Conservation (phyloP, 2,329 filamentous ascomycete species). For the Dactylonectria macrodidyma region DNA sequence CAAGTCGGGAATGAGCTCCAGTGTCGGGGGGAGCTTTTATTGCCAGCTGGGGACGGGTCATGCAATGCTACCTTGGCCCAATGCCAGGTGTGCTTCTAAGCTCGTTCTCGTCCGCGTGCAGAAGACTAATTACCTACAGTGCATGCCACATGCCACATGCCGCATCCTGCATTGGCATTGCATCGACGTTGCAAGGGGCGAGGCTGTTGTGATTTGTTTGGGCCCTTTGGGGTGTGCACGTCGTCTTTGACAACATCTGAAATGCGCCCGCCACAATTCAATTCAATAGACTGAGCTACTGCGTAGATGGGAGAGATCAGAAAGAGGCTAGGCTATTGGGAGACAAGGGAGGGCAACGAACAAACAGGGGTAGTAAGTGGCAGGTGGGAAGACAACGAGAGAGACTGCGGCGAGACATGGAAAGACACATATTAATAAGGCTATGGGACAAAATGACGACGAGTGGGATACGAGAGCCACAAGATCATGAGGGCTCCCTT, state of each 20-base stretch:
- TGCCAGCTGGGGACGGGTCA: background rate
- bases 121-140: background rate
- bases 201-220: too few species aligned
- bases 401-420: conserved; percentile 20
- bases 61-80: background rate
- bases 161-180: conserved; percentile 22
- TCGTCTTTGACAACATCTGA: conserved; percentile 16
- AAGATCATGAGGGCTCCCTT: background rate
- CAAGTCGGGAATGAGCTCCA: conserved; percentile 5
- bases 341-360: conserved; percentile 28
- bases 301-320: background rate
- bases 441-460: conserved; percentile 1
- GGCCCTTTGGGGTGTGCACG: background rate
- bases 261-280: conserved; percentile 22
- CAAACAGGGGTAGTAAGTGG: conserved; percentile 16
- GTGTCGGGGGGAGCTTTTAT: background rate
- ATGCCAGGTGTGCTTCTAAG: background rate
- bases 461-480: conserved; percentile 24
- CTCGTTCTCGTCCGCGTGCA: background rate
- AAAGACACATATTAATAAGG: conserved; percentile 1
- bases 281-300: background rate
- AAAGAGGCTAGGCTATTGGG: conserved; percentile 3
- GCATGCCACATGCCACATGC: conserved; percentile 14
- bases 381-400: conserved; percentile 4
- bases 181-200: conserved; percentile 5